phyloP scores from a whole-genome alignment of 495 filamentous ascomycete genomes.

The Pyronema omphalodes region DNA sequence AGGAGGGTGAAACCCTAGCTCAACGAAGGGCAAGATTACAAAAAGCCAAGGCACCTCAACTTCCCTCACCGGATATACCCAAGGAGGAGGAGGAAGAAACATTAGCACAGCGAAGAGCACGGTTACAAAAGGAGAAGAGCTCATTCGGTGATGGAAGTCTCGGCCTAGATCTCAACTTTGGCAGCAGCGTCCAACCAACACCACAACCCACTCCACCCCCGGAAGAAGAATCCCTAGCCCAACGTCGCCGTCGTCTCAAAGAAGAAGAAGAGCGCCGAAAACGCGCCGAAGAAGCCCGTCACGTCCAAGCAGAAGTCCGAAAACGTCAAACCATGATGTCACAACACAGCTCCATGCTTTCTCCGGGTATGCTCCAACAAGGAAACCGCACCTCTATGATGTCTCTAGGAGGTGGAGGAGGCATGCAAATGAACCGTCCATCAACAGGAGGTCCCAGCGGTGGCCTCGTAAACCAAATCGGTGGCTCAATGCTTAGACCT shows the following conservation, averaged over 20 bases:
- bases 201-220: slow-evolving; percentile 29
- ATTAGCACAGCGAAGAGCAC: slow-evolving; percentile 50
- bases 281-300: slow-evolving; percentile 24
- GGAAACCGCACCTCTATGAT: slow-evolving; percentile 11
- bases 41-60: slow-evolving; percentile 11
- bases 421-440: neutral
- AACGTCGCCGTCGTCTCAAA: slow-evolving; percentile 65
- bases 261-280: slow-evolving; percentile 43
- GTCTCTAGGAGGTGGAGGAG: neutral
- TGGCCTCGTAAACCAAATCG: neutral
- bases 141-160: neutral
- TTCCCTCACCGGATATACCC: slow-evolving; percentile 24
- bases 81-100: slow-evolving; percentile 59
- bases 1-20: slow-evolving; percentile 83
- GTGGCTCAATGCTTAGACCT: neutral
- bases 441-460: slow-evolving; percentile 1
- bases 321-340: slow-evolving; percentile 44
- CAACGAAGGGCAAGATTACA: slow-evolving; percentile 53
- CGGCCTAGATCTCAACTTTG: neutral
- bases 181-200: neutral
- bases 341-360: slow-evolving; percentile 18
- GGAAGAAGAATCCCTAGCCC: slow-evolving; percentile 73
- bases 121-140: slow-evolving; percentile 38
- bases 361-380: slow-evolving; percentile 14
- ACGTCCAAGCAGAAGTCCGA: slow-evolving; percentile 24